Evolutionary conservation across 2,329 filamentous ascomycete genomes (phyloP).

Genomic region (Hypoxylon sp.): DNA sequence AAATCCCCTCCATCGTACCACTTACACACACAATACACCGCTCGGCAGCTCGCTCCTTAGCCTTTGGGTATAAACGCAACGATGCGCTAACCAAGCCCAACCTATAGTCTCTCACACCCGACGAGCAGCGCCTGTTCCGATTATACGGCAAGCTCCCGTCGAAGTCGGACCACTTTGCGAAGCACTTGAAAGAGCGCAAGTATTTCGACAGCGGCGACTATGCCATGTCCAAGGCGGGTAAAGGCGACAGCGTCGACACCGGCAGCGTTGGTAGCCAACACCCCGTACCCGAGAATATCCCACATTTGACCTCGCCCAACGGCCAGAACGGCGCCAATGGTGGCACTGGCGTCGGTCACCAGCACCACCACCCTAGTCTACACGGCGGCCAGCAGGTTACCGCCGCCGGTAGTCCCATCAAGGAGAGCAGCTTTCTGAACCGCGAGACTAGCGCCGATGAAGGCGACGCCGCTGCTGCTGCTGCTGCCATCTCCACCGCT

Average conservation of each 20-base stretch:
- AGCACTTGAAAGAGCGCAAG: conserved; percentile 99
- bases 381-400: conserved; percentile 48
- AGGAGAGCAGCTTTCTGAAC: conserved; percentile 88
- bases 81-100: conserved; percentile 12
- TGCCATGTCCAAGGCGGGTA: conserved; percentile 95
- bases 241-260: conserved; percentile 91
- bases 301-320: conserved; percentile 78
- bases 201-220: conserved; percentile 98
- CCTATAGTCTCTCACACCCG: conserved; percentile 82
- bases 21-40: too few species aligned
- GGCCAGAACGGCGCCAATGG: conserved; percentile 51
- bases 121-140: conserved; percentile 95
- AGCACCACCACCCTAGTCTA: conserved; percentile 46
- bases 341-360: conserved; percentile 49
- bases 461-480: too few species aligned
- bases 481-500: too few species aligned
- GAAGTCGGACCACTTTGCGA: conserved; percentile 95
- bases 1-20: too few species aligned
- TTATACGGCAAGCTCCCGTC: conserved; percentile 98
- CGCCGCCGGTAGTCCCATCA: conserved; percentile 79
- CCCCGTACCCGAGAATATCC: conserved; percentile 93
- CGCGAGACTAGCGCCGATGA: conserved; percentile 78
- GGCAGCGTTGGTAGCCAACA: conserved; percentile 95
- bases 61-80: too few species aligned
- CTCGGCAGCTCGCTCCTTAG: too few species aligned